Base-by-base conservation (phyloP, 2,329 filamentous ascomycete species). In the Teratosphaeria nubilosa region DNA sequence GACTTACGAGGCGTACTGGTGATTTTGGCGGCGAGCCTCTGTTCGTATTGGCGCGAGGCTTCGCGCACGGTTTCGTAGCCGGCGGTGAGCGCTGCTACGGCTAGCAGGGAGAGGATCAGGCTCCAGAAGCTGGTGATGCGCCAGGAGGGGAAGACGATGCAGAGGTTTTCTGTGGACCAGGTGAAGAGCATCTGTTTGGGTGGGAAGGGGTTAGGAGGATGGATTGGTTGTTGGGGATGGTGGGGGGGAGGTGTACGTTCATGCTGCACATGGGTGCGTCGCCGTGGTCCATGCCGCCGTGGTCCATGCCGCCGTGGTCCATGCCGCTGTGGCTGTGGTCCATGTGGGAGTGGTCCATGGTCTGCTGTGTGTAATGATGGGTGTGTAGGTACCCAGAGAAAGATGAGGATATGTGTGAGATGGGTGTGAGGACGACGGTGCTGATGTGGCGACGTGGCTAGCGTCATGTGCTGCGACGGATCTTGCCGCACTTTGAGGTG, bases 131-230 rank as follows among this genome's bases (percentile, higher is more conserved):
- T 85, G 62, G 82, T 85, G 73, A 99, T 77, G 76, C 89, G 91
- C 94, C 94, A 99, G 75, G 86, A 84, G 67, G 81, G 82, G 80
- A 97, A 99, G 74, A 99, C 84, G 74, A 99, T 95, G 81, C 94
- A 99, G 64, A 99, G 89, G 76, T 97, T 88, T 58, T 81, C 83
- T 2, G 91, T 92, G 73, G 91, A 85, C 92, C 92, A 99, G 61
- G 91, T 97, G 79, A 99, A 99, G 65, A 97, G 85, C 92, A 96
- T 97, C 91, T 96, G 66, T 5, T 54, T 32, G 13, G 14, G 20
- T 57, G 56, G 54, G 31, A 37, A 53, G 3, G 27, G 51, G 48
- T 5, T 27, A n/a, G n/a, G n/a, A n/a, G n/a, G n/a, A n/a, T n/a
- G n/a, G n/a, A n/a, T n/a, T n/a, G n/a, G n/a, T 56, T 31, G 41